Conservation (phyloP, 495 filamentous ascomycete genomes). For the Podospora sp. region DNA sequence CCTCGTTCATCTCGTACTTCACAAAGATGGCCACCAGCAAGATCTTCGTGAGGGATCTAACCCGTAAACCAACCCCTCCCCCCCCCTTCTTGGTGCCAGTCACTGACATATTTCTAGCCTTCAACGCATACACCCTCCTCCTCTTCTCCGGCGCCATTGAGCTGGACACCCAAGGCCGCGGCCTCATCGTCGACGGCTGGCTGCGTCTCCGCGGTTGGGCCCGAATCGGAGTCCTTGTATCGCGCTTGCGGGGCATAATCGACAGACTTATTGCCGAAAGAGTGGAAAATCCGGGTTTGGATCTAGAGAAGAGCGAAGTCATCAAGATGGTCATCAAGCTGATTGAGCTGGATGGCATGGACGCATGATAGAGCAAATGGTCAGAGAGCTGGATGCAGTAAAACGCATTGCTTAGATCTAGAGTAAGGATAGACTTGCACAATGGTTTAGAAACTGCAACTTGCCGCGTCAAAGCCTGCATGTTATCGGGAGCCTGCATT, state of each 20-base stretch:
- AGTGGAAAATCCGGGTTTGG: slow-evolving; percentile 71
- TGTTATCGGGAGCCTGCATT: background rate
- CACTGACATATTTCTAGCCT: slow-evolving; percentile 54
- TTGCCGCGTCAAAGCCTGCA: background rate
- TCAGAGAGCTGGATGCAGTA: background rate
- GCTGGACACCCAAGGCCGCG: slow-evolving; percentile 85
- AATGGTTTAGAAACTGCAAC: background rate
- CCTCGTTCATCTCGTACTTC: slow-evolving; percentile 80
- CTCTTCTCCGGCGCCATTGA: slow-evolving; percentile 85
- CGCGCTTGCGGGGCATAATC: slow-evolving; percentile 78
- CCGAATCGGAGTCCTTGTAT: slow-evolving; percentile 86
- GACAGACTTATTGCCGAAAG: slow-evolving; percentile 78
- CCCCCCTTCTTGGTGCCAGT: background rate
- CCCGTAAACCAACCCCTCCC: slow-evolving; percentile 61
- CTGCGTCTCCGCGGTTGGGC: slow-evolving; percentile 90
- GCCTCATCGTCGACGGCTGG: slow-evolving; percentile 93
- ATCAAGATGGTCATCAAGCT: slow-evolving; percentile 75
- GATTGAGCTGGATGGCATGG: slow-evolving; percentile 86
- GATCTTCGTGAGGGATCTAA: slow-evolving; percentile 83
- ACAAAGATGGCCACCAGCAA: slow-evolving; percentile 88
- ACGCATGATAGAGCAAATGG: slow-evolving; percentile 46
- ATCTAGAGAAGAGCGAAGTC: slow-evolving; percentile 63
- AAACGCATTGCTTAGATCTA: background rate
- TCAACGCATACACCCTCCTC: slow-evolving; percentile 86
- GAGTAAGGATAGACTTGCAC: background rate